Percentiles rank a stretch among this genome's conserved stretches.
Conservation (phyloP, 2,329 filamentous ascomycete species). For the Grosmannia penicillata region DNA sequence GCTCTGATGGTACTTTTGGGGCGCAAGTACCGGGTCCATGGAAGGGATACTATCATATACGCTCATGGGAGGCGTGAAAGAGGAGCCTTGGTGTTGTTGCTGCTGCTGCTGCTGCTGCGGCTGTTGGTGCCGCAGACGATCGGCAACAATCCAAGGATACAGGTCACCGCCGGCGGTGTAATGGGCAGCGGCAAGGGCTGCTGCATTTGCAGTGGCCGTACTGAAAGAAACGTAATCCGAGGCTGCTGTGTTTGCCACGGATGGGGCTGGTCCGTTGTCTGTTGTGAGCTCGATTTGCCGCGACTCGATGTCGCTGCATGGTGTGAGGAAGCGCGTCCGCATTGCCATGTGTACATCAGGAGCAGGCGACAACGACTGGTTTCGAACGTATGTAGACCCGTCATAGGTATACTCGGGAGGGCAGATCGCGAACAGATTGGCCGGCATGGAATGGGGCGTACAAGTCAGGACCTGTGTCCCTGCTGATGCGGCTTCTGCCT, state of each 20-base stretch:
- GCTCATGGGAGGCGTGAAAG: slow-evolving; percentile 2
- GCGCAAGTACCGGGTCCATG: background rate
- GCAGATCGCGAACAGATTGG: too few species aligned
- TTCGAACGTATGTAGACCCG: slow-evolving; percentile 9
- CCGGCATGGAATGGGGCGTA: too few species aligned
- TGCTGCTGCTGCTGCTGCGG: background rate
- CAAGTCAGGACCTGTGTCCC: too few species aligned
- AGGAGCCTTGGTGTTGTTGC: background rate
- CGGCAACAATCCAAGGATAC: background rate
- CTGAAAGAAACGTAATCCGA: slow-evolving; percentile 17
- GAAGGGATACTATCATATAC: background rate
- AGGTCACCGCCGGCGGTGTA: background rate
- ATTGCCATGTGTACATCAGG: slow-evolving; percentile 16
- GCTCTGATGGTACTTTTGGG: too few species aligned
- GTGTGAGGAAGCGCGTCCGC: slow-evolving; percentile 29
- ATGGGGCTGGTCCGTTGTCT: slow-evolving; percentile 12
- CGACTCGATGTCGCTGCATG: slow-evolving; percentile 34
- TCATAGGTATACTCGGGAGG: slow-evolving; percentile 12
- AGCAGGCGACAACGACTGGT: slow-evolving; percentile 3
- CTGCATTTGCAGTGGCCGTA: background rate
- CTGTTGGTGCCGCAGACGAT: background rate
- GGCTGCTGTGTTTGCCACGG: too few species aligned
- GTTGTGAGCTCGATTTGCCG: slow-evolving; percentile 15
- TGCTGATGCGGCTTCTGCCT: too few species aligned
- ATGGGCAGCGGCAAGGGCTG: background rate